Evolutionary conservation across 129 eudicot genomes (phyloP).

Genomic region (Artemisia annua): DNA sequence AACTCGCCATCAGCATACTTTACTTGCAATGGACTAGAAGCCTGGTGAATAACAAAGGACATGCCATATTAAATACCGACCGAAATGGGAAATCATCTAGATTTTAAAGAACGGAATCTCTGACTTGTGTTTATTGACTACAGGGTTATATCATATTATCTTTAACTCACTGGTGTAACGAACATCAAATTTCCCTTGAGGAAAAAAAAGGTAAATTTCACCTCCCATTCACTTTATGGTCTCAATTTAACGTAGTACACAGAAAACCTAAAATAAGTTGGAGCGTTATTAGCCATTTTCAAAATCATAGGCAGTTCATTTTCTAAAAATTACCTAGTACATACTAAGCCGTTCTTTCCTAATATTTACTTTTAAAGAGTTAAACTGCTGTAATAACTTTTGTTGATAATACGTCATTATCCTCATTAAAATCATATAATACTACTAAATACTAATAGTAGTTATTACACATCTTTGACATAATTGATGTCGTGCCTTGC

Average conservation of each 20-base stretch:
- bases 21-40: conserved; percentile 99
- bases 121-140: conserved; percentile 2
- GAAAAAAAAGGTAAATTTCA: neutral
- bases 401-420: conserved; percentile 22
- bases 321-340: neutral
- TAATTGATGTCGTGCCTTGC: conserved; percentile 30
- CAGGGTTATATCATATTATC: conserved; percentile 15
- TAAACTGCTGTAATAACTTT: conserved; percentile 1
- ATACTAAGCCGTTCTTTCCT: neutral
- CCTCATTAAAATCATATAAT: conserved; percentile 6
- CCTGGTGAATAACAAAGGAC: conserved; percentile 59
- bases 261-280: neutral
- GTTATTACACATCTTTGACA: conserved; percentile 20
- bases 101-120: neutral
- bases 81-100: conserved; percentile 4
- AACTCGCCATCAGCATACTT: conserved; percentile 99
- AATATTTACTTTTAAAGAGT: too few species aligned
- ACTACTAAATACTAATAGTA: conserved; percentile 8
- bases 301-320: conserved; percentile 3
- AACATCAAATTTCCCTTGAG: conserved; percentile 8
- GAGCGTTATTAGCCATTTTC: conserved; percentile 17
- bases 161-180: conserved; percentile 13
- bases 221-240: neutral
- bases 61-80: conserved; percentile 30
- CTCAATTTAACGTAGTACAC: too few species aligned